Evolutionary conservation across 768 basidiomycete species (phyloP), one percentile per base, ranked within the genome.

Genomic region (Pleurotus pulmonarius): DNA sequence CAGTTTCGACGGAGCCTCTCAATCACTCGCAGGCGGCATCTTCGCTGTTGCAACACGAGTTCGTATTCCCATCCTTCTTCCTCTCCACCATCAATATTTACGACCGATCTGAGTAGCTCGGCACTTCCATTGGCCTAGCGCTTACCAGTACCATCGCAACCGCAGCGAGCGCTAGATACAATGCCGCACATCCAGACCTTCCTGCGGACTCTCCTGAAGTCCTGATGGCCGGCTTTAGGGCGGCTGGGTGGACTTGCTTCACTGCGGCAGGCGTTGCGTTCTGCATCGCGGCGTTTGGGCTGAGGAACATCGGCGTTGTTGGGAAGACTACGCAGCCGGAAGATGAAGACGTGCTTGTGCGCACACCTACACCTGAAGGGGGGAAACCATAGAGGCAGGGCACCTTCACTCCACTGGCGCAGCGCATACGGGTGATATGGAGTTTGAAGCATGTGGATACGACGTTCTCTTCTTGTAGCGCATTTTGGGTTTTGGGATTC

Each of bases 71-170:
- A 45, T 12, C 8, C 12, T 0, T 5, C 46, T n/a, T 3, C 7
- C 4, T 37, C 13, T 15, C 41, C 25, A 12, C 7, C 16, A 1
- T 11, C 8, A 34, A 34, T 39, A 20, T 46, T 41, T 49, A 34
- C 29, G 29, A 0, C 11, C 29, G 20, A 34, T 34, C 3, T 8
- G 3, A 34, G 11, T 34, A 73, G 71, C 61, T 73, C 26, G 72
- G 70, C 22, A 73, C 71, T 0, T 70, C 72, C 3, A 59, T 72
- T 8, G 72, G 71, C 6, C 63, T 73, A 12, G 71, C 71, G 1
- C 56, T 71, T 12, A 66, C 67, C 1, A 67, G 69, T 4, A 69
- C 65, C 18, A 65, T 73, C 11, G 66, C 71, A 2, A 64, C 63
- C 29, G 58, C 68, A 7, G 60, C 67, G 1, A 68, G 70, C 13